These are phyloP conservation scores for Petunia hybrid DNA, from an alignment of 305 asterid genomes.

Conservation along the genomic window DNA sequence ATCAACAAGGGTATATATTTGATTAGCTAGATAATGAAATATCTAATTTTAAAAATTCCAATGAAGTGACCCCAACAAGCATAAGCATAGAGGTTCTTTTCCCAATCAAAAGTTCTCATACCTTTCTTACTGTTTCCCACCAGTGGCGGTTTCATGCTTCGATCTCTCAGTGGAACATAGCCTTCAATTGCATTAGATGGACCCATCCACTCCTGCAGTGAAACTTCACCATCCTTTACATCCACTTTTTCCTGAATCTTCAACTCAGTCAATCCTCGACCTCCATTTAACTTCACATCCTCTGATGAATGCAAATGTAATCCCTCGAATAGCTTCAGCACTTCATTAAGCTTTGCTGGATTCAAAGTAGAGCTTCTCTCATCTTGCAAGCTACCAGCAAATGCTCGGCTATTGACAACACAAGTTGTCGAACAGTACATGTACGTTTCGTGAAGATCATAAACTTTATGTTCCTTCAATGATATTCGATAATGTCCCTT, in stretches of 20 bases:
- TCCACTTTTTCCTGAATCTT: constrained; percentile 71
- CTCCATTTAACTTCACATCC: constrained; percentile 59
- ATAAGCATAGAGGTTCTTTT: neutral
- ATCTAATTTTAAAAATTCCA: constrained; percentile 1
- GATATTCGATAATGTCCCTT: constrained; percentile 88
- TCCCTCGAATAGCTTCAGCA: constrained; percentile 61
- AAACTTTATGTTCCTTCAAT: constrained; percentile 85
- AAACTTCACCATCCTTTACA: constrained; percentile 59
- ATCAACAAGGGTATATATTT: constrained; percentile 29
- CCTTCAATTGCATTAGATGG: constrained; percentile 93
- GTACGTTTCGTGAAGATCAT: constrained; percentile 87
- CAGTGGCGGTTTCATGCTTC: constrained; percentile 36
- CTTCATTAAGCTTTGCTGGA: constrained; percentile 58
- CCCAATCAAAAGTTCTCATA: constrained; percentile 35
- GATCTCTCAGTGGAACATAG: constrained; percentile 75
- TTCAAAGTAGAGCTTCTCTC: constrained; percentile 67
- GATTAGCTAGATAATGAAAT: constrained; percentile 33
- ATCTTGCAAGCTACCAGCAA: constrained; percentile 64
- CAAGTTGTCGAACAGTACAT: constrained; percentile 80
- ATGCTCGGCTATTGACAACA: constrained; percentile 71
- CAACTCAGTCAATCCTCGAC: constrained; percentile 59
- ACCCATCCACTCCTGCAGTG: constrained; percentile 90
- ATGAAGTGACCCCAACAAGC: constrained; percentile 16
- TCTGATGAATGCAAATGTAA: constrained; percentile 48
- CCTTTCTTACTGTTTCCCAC: constrained; percentile 46